Conservation (phyloP, 495 filamentous ascomycete genomes). For the Aspergillus ellipticus region DNA sequence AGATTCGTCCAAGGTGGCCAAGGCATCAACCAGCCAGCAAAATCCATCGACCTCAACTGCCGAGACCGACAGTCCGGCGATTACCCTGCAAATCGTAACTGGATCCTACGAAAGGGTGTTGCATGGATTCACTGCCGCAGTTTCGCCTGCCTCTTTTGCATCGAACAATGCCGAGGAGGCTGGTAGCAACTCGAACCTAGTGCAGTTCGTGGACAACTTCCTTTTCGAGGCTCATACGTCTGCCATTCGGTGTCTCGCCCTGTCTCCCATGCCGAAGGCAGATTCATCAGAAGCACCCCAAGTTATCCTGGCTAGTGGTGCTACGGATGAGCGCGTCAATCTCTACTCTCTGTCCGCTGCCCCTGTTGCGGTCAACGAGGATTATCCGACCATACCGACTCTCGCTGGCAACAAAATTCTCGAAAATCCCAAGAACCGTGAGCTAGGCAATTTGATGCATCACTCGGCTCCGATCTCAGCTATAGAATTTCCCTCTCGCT, state of each 20-base stretch:
- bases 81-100: constrained; percentile 80
- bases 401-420: constrained; percentile 64
- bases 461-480: constrained; percentile 76
- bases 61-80: constrained; percentile 28
- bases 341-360: constrained; percentile 83
- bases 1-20: constrained; percentile 33
- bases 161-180: constrained; percentile 16
- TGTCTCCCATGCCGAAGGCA: constrained; percentile 70
- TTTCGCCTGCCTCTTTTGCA: constrained; percentile 41
- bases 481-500: constrained; percentile 77
- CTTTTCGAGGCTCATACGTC: constrained; percentile 91
- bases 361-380: constrained; percentile 46
- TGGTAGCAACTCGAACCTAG: constrained; percentile 28
- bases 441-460: constrained; percentile 82
- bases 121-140: constrained; percentile 80
- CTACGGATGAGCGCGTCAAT: constrained; percentile 91
- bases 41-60: constrained; percentile 14
- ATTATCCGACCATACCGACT: constrained; percentile 50
- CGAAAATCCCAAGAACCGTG: constrained; percentile 81
- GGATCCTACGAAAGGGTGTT: constrained; percentile 94
- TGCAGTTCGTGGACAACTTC: constrained; percentile 87
- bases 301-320: constrained; percentile 81
- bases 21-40: constrained; percentile 26
- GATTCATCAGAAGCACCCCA: constrained; percentile 56
- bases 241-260: constrained; percentile 81